Conservation (phyloP, 768 basidiomycete species). For the Xerocomus brunneocitrinus region DNA sequence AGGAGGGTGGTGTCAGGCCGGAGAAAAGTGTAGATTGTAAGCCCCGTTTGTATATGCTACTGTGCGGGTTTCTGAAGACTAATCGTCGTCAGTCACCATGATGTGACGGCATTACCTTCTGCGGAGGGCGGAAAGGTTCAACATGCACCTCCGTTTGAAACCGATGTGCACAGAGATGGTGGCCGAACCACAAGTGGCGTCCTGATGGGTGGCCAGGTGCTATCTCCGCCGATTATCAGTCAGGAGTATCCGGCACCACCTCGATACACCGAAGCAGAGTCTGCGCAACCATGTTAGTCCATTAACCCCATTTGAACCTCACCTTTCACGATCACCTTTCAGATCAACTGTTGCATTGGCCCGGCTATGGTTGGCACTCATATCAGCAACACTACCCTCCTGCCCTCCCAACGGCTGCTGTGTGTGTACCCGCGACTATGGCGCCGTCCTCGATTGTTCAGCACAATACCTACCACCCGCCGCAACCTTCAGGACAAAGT, state of each 20-base stretch:
- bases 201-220: slow-evolving; percentile 11
- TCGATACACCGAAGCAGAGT: slow-evolving; percentile 31
- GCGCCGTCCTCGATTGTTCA: slow-evolving; percentile 1
- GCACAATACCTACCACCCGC: not conserved
- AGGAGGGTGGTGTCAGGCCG: slow-evolving; percentile 40
- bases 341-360: slow-evolving; percentile 18
- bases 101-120: slow-evolving; percentile 23
- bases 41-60: slow-evolving; percentile 10
- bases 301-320: not conserved
- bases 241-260: slow-evolving; percentile 15
- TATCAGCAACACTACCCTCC: slow-evolving; percentile 30
- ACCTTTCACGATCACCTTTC: not conserved
- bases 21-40: slow-evolving; percentile 41
- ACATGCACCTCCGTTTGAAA: slow-evolving; percentile 1
- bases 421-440: not conserved
- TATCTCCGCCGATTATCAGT: slow-evolving; percentile 8
- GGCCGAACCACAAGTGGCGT: slow-evolving; percentile 25
- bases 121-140: slow-evolving; percentile 7
- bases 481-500: not conserved
- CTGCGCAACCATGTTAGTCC: slow-evolving; percentile 31
- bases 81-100: slow-evolving; percentile 14
- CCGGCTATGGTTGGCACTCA: slow-evolving; percentile 9
- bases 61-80: not conserved
- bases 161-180: slow-evolving; percentile 4
- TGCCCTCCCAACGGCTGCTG: slow-evolving; percentile 12